Evolutionary conservation across 75 land plant genomes (phyloP).

Genomic region (Cupressus sempervirens): DNA sequence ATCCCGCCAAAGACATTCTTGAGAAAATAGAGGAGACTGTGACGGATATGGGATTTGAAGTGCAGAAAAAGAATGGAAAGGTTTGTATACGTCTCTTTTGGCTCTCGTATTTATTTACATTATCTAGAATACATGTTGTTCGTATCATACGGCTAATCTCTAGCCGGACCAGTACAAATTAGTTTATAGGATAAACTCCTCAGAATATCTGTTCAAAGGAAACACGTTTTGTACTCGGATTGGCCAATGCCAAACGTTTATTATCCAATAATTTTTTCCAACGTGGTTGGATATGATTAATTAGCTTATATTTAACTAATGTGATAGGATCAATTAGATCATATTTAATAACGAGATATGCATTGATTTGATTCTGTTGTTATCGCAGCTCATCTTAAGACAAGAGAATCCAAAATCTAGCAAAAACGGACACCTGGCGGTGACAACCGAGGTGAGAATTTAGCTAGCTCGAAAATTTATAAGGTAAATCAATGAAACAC

Average conservation of each 20-base stretch:
- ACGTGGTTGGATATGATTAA: too few species aligned
- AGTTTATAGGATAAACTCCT: too few species aligned
- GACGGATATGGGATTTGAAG: constrained; percentile 49
- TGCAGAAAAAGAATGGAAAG: constrained; percentile 58
- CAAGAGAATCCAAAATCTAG: constrained; percentile 23
- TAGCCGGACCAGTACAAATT: background rate
- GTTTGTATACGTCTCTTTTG: constrained; percentile 4
- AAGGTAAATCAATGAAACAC: background rate
- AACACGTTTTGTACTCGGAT: too few species aligned
- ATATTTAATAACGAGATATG: background rate
- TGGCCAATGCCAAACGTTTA: background rate
- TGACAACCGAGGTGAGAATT: background rate
- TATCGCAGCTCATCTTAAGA: constrained; percentile 40
- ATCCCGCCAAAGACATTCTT: constrained; percentile 53
- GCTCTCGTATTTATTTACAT: background rate
- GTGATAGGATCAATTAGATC: too few species aligned
- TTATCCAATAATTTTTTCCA: background rate
- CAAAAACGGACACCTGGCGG: constrained; percentile 26
- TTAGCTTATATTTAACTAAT: too few species aligned
- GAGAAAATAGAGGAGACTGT: constrained; percentile 53
- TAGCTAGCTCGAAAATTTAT: too few species aligned
- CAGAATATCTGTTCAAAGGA: background rate
- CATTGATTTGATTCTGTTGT: background rate
- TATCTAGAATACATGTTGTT: background rate
- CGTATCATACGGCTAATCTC: background rate